phyloP scores from a whole-genome alignment of 2,329 filamentous ascomycete genomes.

The Nectriaceae sp. region DNA sequence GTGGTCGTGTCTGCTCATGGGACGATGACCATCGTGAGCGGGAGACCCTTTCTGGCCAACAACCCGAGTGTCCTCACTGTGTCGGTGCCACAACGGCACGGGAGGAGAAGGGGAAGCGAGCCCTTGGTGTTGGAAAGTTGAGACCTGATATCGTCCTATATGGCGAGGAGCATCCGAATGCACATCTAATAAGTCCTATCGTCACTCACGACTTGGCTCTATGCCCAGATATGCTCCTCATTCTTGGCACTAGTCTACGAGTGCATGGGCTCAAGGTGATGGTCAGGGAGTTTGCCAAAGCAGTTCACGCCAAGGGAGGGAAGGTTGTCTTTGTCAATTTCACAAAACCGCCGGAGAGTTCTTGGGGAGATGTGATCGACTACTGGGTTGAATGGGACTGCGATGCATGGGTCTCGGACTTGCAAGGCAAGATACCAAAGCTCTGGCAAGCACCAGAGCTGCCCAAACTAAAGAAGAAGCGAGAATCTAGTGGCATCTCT shows the following conservation, averaged over 20 bases:
- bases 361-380: slow-evolving; percentile 73
- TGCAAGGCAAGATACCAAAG: slow-evolving; percentile 59
- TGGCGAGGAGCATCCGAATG: slow-evolving; percentile 71
- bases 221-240: slow-evolving; percentile 66
- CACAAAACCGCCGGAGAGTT: slow-evolving; percentile 70
- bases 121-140: slow-evolving; percentile 66
- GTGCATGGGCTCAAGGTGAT: slow-evolving; percentile 73
- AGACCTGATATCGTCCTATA: slow-evolving; percentile 75
- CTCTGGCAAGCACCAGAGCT: slow-evolving; percentile 59
- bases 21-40: slow-evolving; percentile 56
- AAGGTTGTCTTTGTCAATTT: slow-evolving; percentile 74
- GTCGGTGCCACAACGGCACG: slow-evolving; percentile 62
- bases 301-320: slow-evolving; percentile 67
- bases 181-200: slow-evolving; percentile 67
- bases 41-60: slow-evolving; percentile 62
- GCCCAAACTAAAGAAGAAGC: slow-evolving; percentile 42
- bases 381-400: slow-evolving; percentile 77
- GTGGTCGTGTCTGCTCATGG: slow-evolving; percentile 59
- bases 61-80: slow-evolving; percentile 69
- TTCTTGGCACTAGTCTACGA: slow-evolving; percentile 70
- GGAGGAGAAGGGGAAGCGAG: slow-evolving; percentile 66
- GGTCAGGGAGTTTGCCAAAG: slow-evolving; percentile 70
- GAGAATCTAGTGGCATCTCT: slow-evolving; percentile 28
- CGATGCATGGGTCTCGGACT: slow-evolving; percentile 69
- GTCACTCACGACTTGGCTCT: slow-evolving; percentile 67